Evolutionary conservation across 305 asterid genomes (phyloP).

Genomic region (Fraxinus paxiana): DNA sequence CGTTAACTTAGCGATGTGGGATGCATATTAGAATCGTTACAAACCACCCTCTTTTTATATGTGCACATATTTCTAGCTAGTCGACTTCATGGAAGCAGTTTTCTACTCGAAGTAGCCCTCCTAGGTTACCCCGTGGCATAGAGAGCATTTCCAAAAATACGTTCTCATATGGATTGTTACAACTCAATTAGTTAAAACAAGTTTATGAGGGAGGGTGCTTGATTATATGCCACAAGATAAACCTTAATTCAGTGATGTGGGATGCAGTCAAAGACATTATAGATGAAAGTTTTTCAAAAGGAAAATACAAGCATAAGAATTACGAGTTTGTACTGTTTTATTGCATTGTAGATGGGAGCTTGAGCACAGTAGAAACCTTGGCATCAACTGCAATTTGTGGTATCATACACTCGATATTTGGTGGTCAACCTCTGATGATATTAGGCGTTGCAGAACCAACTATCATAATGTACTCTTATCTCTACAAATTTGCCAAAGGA

Average conservation of each 20-base stretch:
- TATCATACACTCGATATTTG: constrained; percentile 62
- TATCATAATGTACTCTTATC: constrained; percentile 70
- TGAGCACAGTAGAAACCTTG: constrained; percentile 68
- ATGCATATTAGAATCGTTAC: background rate
- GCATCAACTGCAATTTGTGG: constrained; percentile 84
- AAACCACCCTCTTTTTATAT: background rate
- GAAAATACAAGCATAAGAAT: background rate
- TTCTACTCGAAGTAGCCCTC: background rate
- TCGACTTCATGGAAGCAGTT: background rate
- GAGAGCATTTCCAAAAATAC: background rate
- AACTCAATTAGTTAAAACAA: background rate
- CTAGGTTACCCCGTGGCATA: background rate
- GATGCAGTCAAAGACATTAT: background rate
- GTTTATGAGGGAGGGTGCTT: background rate
- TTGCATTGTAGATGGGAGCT: constrained; percentile 46
- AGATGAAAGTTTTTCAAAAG: background rate
- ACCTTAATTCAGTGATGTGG: background rate
- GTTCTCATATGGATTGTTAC: background rate
- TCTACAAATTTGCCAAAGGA: constrained; percentile 61
- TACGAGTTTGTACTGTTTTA: background rate
- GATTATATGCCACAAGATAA: background rate
- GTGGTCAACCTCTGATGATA: constrained; percentile 79
- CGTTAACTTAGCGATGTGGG: background rate
- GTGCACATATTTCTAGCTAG: background rate
- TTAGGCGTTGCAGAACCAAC: constrained; percentile 94